These are phyloP conservation scores for Boletus tomentosulus DNA, from an alignment of 768 basidiomycete species.

Conservation along the genomic window DNA sequence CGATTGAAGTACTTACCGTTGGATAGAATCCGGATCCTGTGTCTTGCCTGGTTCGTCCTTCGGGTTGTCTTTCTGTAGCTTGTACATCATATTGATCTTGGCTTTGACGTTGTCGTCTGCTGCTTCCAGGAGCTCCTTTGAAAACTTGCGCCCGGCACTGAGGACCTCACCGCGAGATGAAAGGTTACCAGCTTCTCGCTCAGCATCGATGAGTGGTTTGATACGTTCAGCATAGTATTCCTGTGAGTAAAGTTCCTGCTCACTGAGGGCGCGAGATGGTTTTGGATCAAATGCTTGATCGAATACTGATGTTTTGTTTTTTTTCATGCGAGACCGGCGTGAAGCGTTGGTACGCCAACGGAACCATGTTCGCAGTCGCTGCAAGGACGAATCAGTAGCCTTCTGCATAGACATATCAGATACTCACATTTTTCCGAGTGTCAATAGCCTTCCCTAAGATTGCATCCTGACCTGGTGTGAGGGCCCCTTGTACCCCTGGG, in stretches of 20 bases:
- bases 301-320: background rate
- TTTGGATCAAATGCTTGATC: background rate
- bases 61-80: background rate
- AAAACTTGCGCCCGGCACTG: background rate
- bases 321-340: background rate
- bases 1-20: background rate
- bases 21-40: background rate
- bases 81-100: background rate
- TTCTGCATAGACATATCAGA: background rate
- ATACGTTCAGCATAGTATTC: background rate
- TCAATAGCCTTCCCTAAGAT: background rate
- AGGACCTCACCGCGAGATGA: background rate
- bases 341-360: background rate
- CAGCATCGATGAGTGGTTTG: background rate
- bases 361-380: slow-evolving; percentile 1
- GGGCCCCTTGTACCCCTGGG: background rate
- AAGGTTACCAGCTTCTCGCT: background rate
- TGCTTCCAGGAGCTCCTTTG: slow-evolving; percentile 1
- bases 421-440: background rate
- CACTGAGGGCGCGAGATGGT: background rate
- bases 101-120: background rate
- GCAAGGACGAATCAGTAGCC: background rate
- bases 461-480: background rate
- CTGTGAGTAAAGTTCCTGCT: background rate
- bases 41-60: background rate